A percentile compares a stretch with the other conserved stretches of the same genome.
Evolutionary conservation across 1,284 basidiomycete genomes (phyloP).

Genomic region (Golubevia pallescens): DNA sequence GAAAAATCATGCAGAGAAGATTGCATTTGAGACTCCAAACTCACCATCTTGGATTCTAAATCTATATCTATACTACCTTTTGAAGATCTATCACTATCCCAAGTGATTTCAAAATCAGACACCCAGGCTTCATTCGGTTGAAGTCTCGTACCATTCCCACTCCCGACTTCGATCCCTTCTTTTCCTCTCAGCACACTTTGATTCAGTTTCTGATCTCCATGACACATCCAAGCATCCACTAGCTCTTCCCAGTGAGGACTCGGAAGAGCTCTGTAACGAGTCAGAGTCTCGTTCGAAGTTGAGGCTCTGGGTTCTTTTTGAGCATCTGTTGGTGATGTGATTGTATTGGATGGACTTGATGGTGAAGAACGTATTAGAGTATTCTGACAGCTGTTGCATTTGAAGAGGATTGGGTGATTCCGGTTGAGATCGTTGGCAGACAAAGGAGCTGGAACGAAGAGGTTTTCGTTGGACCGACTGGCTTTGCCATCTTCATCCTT

Average conservation of each 20-base stretch:
- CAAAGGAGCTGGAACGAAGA: too few relatives aligned
- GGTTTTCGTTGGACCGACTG: too few relatives aligned
- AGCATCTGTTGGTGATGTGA: too few relatives aligned
- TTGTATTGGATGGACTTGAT: too few relatives aligned
- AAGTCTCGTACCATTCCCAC: neutral
- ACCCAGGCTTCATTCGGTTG: constrained; percentile 5
- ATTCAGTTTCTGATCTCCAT: constrained; percentile 76
- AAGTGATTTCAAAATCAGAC: constrained; percentile 2
- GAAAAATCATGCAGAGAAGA: neutral
- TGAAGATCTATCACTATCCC: neutral
- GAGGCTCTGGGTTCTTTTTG: too few relatives aligned
- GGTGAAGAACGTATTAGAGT: too few relatives aligned
- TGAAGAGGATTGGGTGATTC: too few relatives aligned
- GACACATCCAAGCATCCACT: constrained; percentile 98
- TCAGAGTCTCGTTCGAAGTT: too few relatives aligned
- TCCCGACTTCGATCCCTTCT: constrained; percentile 12
- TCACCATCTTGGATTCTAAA: neutral
- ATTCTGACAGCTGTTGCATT: too few relatives aligned
- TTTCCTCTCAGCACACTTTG: constrained; percentile 9
- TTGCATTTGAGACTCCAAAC: too few relatives aligned
- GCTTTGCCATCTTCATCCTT: too few relatives aligned
- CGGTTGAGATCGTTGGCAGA: too few relatives aligned
- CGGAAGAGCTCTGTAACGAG: constrained; percentile 79
- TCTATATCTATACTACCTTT: neutral
- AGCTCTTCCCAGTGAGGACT: constrained; percentile 97